A percentile compares a stretch with the other conserved stretches of the same genome.
Evolutionary conservation across 1,284 basidiomycete genomes (phyloP).

Genomic region (Phellinidium pouzarii): DNA sequence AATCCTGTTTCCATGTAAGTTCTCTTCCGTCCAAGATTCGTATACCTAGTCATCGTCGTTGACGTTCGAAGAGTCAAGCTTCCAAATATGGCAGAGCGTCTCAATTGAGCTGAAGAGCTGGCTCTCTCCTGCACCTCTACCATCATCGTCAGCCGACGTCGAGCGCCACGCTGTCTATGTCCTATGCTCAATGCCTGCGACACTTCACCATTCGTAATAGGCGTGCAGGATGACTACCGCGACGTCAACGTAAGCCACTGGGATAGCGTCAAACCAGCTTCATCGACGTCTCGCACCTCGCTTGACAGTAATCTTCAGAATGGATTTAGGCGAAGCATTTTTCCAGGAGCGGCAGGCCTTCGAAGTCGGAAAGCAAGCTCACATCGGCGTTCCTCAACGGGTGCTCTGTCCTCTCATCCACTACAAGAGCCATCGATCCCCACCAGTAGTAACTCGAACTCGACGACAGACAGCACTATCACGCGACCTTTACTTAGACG

Average conservation of each 20-base stretch:
- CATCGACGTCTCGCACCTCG: neutral
- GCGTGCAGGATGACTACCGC: neutral
- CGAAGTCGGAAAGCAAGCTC: constrained; percentile 10
- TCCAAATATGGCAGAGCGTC: neutral
- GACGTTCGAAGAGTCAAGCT: neutral
- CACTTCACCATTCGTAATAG: neutral
- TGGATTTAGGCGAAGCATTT: neutral
- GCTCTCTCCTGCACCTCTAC: neutral
- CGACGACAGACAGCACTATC: constrained; percentile 1
- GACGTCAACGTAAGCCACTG: neutral
- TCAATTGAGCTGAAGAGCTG: neutral
- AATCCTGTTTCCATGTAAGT: constrained; percentile 65
- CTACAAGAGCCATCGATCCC: neutral
- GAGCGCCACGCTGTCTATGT: constrained; percentile 1
- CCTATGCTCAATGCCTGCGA: constrained; percentile 16
- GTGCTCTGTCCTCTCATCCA: constrained; percentile 11
- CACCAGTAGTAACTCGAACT: neutral
- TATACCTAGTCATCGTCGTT: constrained; percentile 61
- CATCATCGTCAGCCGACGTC: neutral
- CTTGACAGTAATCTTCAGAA: neutral
- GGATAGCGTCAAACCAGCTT: neutral
- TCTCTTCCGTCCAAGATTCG: constrained; percentile 64
- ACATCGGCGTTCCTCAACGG: constrained; percentile 8
- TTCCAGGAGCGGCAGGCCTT: constrained; percentile 2
- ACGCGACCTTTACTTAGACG: constrained; percentile 10